Evolutionary conservation across 768 basidiomycete genomes (phyloP).

Genomic region (Neoboletus magnificus): DNA sequence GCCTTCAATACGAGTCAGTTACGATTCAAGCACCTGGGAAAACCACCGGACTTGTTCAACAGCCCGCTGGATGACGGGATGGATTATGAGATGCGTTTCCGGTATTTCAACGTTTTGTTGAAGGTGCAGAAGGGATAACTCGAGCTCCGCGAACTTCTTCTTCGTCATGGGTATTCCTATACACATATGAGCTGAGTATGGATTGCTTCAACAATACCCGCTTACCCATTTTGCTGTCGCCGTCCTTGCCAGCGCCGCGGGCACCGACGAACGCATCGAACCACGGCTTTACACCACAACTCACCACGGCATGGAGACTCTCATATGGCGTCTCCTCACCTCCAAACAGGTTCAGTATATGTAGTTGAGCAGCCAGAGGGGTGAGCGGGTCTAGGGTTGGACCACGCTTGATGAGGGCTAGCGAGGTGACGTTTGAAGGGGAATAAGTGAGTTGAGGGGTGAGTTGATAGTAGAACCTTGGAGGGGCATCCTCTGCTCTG

Average conservation of each 20-base stretch:
- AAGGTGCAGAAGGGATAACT: conserved; percentile 87
- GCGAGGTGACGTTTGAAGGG: conserved; percentile 73
- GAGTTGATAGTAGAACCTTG: conserved; percentile 63
- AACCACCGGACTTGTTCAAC: conserved; percentile 60
- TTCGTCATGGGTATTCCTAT: conserved; percentile 94
- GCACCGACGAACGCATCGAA: conserved; percentile 96
- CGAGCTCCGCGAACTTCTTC: conserved; percentile 98
- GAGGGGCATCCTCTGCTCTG: conserved; percentile 57
- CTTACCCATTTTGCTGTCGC: conserved; percentile 79
- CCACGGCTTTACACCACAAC: conserved; percentile 94
- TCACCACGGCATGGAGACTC: conserved; percentile 91
- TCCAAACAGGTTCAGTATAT: conserved; percentile 89
- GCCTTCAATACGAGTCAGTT: conserved; percentile 29
- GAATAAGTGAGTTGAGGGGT: conserved; percentile 78
- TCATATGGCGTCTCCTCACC: conserved; percentile 92
- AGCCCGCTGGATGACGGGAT: conserved; percentile 83
- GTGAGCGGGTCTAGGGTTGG: conserved; percentile 75
- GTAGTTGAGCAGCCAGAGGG: conserved; percentile 81
- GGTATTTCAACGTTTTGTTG: conserved; percentile 99
- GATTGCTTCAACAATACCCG: conserved; percentile 3
- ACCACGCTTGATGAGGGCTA: conserved; percentile 93
- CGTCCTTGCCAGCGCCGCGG: conserved; percentile 70
- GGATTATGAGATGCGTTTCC: conserved; percentile 89
- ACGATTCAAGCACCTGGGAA: conserved; percentile 30
- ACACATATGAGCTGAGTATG: conserved; percentile 3